A percentile compares a stretch with the other conserved stretches of the same genome.
These are phyloP conservation scores for Magnusiomyces tetraspermus DNA, from an alignment of 1,139 yeast genomes.

Conservation along the genomic window DNA sequence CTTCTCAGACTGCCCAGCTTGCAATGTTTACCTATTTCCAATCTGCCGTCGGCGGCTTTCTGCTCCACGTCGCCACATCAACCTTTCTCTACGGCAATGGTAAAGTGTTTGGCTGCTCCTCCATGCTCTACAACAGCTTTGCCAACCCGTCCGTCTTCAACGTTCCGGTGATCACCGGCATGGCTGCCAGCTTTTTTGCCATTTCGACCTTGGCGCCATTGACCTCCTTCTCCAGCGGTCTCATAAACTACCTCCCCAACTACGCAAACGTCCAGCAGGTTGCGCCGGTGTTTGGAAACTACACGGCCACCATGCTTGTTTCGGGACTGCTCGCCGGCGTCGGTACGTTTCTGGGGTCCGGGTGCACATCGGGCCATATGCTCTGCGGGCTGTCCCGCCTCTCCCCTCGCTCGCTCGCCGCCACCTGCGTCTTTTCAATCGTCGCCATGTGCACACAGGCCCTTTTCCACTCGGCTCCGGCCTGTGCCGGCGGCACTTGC, in stretches of 20 bases:
- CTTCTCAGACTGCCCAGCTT: background rate
- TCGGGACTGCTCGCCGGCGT: conserved; percentile 38
- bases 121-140: conserved; percentile 31
- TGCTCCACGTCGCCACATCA: conserved; percentile 39
- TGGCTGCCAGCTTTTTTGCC: conserved; percentile 24
- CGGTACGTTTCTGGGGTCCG: conserved; percentile 40
- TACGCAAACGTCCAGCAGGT: conserved; percentile 15
- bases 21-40: conserved; percentile 39
- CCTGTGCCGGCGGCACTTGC: conserved; percentile 9
- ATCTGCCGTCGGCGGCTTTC: conserved; percentile 37
- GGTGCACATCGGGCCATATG: conserved; percentile 48
- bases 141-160: conserved; percentile 22
- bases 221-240: no score
- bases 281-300: conserved; percentile 18
- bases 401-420: conserved; percentile 37
- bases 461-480: conserved; percentile 20
- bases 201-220: conserved; percentile 24
- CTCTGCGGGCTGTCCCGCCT: conserved; percentile 39
- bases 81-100: conserved; percentile 35
- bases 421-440: conserved; percentile 33
- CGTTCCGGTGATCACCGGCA: conserved; percentile 28
- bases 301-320: conserved; percentile 10
- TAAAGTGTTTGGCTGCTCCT: conserved; percentile 38
- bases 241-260: conserved; percentile 26
- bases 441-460: conserved; percentile 29